Percentiles rank a stretch among this genome's conserved stretches.
phyloP scores from a whole-genome alignment of 352 stramenopile species.

The Phytophthora fragariae region DNA sequence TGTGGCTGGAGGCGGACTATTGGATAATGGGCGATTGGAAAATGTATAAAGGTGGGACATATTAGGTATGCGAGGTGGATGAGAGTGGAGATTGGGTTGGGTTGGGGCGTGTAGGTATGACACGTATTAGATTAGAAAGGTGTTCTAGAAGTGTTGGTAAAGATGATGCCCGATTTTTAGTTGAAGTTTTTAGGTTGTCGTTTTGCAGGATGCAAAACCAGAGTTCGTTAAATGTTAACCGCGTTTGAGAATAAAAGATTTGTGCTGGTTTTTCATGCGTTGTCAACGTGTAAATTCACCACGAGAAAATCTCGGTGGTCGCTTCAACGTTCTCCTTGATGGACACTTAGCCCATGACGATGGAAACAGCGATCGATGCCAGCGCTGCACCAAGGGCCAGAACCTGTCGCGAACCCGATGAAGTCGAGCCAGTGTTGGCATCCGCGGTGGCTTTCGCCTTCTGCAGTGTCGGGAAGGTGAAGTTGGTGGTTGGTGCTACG shows the following conservation, averaged over 20 bases:
- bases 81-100: not conserved
- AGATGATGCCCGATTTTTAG: not conserved
- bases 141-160: not conserved
- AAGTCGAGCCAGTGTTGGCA: slow-evolving; percentile 1
- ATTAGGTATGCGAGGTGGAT: not conserved
- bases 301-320: not conserved
- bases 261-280: not conserved
- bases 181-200: not conserved
- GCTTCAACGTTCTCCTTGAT: not conserved
- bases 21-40: not conserved
- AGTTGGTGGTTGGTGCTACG: slow-evolving; percentile 33
- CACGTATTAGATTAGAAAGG: not conserved
- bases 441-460: slow-evolving; percentile 30
- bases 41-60: not conserved
- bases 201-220: not conserved
- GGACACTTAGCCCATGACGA: slow-evolving; percentile 23
- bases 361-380: slow-evolving; percentile 23
- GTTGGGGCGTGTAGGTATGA: too few relatives aligned
- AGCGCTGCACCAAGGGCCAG: slow-evolving; percentile 10
- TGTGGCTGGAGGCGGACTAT: slow-evolving; percentile 20
- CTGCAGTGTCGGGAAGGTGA: slow-evolving; percentile 48
- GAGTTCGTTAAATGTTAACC: too few relatives aligned
- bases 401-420: slow-evolving; percentile 15
- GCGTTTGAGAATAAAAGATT: too few relatives aligned
- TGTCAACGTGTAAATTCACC: not conserved